Conservation (phyloP, 2,329 filamentous ascomycete species). For the Trichophyton schoenleinii region DNA sequence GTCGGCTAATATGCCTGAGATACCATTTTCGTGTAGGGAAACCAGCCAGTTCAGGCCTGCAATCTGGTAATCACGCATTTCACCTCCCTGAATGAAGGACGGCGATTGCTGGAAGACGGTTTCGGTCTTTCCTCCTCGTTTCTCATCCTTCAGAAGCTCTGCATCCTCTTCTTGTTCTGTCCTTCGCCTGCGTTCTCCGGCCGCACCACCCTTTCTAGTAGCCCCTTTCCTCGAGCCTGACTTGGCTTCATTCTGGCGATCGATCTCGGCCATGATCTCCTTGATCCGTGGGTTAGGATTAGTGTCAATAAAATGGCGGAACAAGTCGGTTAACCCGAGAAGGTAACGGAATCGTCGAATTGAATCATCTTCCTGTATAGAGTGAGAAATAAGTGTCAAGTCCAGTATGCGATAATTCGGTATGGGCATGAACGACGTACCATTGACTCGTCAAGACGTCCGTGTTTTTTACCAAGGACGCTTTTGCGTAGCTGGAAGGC, state of each 20-base stretch:
- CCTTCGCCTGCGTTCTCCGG: constrained; percentile 63
- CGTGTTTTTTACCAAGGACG: constrained; percentile 90
- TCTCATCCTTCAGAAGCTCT: constrained; percentile 74
- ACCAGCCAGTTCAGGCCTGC: constrained; percentile 95
- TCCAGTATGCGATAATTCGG: background rate
- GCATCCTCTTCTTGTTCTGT: constrained; percentile 98
- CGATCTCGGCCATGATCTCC: constrained; percentile 86
- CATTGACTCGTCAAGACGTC: constrained; percentile 82
- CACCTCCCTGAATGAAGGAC: constrained; percentile 66
- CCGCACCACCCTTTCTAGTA: constrained; percentile 71
- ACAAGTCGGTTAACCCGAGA: constrained; percentile 86
- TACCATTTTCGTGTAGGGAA: constrained; percentile 95
- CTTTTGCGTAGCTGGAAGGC: constrained; percentile 81
- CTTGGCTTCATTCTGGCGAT: constrained; percentile 73
- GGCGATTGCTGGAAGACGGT: constrained; percentile 92
- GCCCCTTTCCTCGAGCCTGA: constrained; percentile 60
- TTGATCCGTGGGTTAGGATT: constrained; percentile 92
- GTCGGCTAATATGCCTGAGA: constrained; percentile 92
- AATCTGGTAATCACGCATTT: constrained; percentile 94
- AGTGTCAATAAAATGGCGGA: constrained; percentile 96
- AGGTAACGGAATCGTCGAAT: constrained; percentile 90
- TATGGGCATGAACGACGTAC: constrained; percentile 31
- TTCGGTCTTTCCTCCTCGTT: constrained; percentile 70
- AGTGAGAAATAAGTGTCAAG: constrained; percentile 11
- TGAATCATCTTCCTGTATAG: constrained; percentile 71